Base-by-base conservation (phyloP, 2,329 filamentous ascomycete species). In the Aureobasidium sp. region DNA sequence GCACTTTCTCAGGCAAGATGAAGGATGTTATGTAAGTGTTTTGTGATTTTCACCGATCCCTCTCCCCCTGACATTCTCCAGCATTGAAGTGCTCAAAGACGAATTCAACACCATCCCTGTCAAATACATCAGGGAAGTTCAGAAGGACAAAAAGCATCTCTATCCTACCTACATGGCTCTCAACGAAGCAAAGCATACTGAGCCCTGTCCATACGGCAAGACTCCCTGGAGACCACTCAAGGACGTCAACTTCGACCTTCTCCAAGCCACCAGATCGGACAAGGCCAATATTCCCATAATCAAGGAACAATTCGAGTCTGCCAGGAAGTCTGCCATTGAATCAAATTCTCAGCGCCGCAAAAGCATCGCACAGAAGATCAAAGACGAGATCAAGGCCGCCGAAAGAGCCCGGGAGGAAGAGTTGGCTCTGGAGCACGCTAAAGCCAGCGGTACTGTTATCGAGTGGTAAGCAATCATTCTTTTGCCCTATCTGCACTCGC, bases 391-490 rank as follows among this genome's bases (percentile, higher is more conserved):
- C 27, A 37, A 55, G 12, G 39, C 52, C 22, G 52, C 52, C 37
- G 25, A 17, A 37, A 56, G 34, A 9, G 39, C 27, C 17, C 25
- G 5, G 9, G 25, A 42, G 25, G 52, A 56, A 11, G 25, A 73
- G 37, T 67, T 69, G 20, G 78, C 79, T 51, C 63, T 75, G 15
- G 63, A 65, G 39, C 59, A 55, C 15, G 69, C 72, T 0, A 69
- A 68, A 27, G 68, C 74, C 25, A 75, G 75, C 63, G 74, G 85
- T 0, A 78, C 82, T 20, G 77, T 87, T 44, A 73, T 78, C 12
- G 89, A 93, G 67, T 95, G 77, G 63, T 69, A 68, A 60, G 70
- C 53, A 14, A 14, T 63, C 14, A 3, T n/a, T 15, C 14, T 25
- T 37, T 27, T 2, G 8, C 14, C 39, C 22, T 8, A 12, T 20